Conservation (phyloP, 495 filamentous ascomycete species). For the Aspergillus carlsbadensis region DNA sequence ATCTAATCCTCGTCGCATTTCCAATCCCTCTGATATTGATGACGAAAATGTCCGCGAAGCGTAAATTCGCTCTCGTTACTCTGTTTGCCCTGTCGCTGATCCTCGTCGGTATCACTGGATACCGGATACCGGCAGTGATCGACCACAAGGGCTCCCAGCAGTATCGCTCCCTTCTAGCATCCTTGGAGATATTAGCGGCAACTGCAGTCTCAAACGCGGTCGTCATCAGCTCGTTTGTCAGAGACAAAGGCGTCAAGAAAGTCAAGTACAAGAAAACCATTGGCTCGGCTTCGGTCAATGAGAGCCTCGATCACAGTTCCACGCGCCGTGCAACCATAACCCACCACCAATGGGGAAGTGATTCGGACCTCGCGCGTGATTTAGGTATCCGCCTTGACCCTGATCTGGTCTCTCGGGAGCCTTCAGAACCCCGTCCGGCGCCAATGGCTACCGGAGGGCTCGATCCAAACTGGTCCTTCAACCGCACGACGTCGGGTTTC, state of each 20-base stretch:
- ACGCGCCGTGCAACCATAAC: constrained; percentile 50
- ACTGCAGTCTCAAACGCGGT: constrained; percentile 75
- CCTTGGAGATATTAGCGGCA: constrained; percentile 74
- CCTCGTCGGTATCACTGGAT: constrained; percentile 72
- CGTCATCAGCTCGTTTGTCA: constrained; percentile 78
- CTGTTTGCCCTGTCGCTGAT: constrained; percentile 81
- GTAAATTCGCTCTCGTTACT: constrained; percentile 63
- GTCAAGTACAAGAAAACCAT: constrained; percentile 60
- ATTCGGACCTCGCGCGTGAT: constrained; percentile 74
- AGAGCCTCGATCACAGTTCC: constrained; percentile 51
- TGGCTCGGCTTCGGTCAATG: constrained; percentile 52
- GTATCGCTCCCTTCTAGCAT: constrained; percentile 73
- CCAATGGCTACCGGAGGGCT: constrained; percentile 30
- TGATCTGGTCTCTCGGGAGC: constrained; percentile 49
- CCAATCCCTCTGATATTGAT: constrained; percentile 82
- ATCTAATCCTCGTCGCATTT: constrained; percentile 81
- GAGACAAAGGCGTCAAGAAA: constrained; percentile 77
- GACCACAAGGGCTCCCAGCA: constrained; percentile 61
- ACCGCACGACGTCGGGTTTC: constrained; percentile 12
- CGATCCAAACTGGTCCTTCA: constrained; percentile 36
- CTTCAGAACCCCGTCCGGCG: constrained; percentile 38
- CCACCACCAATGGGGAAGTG: constrained; percentile 74
- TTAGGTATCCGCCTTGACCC: constrained; percentile 66
- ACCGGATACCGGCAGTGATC: constrained; percentile 73
- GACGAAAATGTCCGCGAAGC: constrained; percentile 65